Evolutionary conservation across 148 eudicot genomes (phyloP).

Genomic region (Rhododendron molle): DNA sequence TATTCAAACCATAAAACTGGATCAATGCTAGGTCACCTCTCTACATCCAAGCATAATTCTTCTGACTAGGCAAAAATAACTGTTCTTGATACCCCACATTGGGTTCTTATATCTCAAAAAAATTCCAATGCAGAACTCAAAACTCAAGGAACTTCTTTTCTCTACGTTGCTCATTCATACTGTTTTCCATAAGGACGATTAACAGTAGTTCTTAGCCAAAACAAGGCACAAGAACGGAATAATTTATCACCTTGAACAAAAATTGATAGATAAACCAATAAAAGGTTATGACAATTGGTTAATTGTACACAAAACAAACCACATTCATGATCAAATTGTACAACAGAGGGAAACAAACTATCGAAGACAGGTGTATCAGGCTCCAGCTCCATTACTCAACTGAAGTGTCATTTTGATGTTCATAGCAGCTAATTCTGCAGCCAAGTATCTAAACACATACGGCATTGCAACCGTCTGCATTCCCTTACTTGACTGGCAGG

Average conservation of each 20-base stretch:
- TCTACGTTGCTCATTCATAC: background rate
- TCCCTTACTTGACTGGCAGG: constrained; percentile 75
- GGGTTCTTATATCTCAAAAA: background rate
- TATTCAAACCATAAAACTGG: background rate
- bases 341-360: background rate
- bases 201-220: background rate
- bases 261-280: background rate
- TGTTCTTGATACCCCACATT: background rate
- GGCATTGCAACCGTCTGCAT: constrained; percentile 99
- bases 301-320: background rate
- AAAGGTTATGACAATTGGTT: background rate
- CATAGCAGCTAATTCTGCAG: constrained; percentile 95
- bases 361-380: background rate
- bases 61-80: background rate
- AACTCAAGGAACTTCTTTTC: background rate
- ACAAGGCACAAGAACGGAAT: background rate
- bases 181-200: background rate
- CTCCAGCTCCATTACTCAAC: constrained; percentile 45
- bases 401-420: constrained; percentile 78
- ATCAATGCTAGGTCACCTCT: background rate
- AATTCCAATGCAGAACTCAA: background rate
- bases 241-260: background rate
- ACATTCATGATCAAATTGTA: background rate
- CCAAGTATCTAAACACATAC: constrained; percentile 72
- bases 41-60: background rate